Evolutionary conservation across 2,329 filamentous ascomycete species (phyloP).

Genomic region (Penicillium sp.): DNA sequence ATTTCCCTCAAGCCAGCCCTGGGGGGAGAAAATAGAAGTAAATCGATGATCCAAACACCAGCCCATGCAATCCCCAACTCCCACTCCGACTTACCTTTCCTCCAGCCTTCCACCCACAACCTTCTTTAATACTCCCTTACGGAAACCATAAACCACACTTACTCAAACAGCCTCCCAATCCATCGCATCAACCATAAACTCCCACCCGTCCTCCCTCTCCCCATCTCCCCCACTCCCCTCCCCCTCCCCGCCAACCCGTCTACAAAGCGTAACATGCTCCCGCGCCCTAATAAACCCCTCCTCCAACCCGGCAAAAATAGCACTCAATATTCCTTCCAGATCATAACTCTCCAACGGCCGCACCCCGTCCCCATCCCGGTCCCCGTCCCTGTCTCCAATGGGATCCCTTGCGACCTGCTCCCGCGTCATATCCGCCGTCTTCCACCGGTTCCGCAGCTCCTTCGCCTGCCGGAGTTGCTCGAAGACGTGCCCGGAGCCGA

Average conservation of each 20-base stretch:
- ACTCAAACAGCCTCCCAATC: constrained; percentile 53
- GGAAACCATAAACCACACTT: no score
- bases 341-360: constrained; percentile 61
- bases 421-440: constrained; percentile 59
- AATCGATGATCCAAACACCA: constrained; percentile 6
- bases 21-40: not conserved
- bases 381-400: constrained; percentile 9
- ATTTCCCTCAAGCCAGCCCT: not conserved
- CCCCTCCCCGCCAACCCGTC: constrained; percentile 16
- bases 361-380: constrained; percentile 15
- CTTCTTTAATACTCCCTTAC: no score
- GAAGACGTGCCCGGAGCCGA: constrained; percentile 59
- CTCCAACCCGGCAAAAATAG: constrained; percentile 62
- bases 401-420: constrained; percentile 27
- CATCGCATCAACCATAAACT: constrained; percentile 62
- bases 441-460: constrained; percentile 72
- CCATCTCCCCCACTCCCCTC: not conserved
- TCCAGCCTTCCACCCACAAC: no score
- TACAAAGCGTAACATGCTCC: constrained; percentile 42
- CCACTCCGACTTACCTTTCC: not conserved
- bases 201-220: constrained; percentile 53
- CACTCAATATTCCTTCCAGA: constrained; percentile 59
- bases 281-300: constrained; percentile 57
- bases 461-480: constrained; percentile 66
- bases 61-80: constrained; percentile 4